These are phyloP conservation scores for Primulina huaijiensis DNA, from an alignment of 257 asterid species.

Conservation along the genomic window DNA sequence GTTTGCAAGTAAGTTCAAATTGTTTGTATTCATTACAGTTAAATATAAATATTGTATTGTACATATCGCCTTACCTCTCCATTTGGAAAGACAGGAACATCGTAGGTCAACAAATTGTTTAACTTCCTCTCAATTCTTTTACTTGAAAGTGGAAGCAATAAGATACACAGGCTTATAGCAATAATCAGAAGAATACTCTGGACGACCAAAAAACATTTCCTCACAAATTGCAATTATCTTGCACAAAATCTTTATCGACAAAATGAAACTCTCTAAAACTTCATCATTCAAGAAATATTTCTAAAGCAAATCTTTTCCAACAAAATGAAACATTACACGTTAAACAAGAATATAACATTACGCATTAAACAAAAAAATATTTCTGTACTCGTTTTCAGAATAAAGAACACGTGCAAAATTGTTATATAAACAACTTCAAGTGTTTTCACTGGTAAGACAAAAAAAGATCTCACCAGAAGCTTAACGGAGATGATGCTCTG, in stretches of 20 bases:
- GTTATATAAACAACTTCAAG: neutral
- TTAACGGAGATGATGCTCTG: slow-evolving; percentile 17
- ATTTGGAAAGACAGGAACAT: too few species aligned
- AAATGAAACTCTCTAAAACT: slow-evolving; percentile 5
- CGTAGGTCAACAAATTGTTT: too few species aligned
- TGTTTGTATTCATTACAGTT: neutral
- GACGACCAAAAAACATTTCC: neutral
- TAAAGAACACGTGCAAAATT: too few species aligned
- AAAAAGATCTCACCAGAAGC: slow-evolving; percentile 31
- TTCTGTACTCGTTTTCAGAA: too few species aligned
- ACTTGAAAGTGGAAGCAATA: too few species aligned
- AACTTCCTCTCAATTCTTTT: too few species aligned
- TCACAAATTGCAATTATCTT: neutral
- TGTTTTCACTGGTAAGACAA: slow-evolving; percentile 26
- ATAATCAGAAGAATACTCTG: too few species aligned
- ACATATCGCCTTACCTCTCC: too few species aligned
- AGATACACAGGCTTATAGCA: neutral
- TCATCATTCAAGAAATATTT: too few species aligned
- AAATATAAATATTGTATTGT: too few species aligned
- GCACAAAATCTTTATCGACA: neutral
- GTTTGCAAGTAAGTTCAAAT: neutral
- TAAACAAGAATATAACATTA: slow-evolving; percentile 28
- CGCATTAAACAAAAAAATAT: neutral
- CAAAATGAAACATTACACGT: slow-evolving; percentile 23
- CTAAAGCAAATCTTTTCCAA: neutral